Conservation (phyloP, 768 basidiomycete genomes). For the Serendipita sp. region DNA sequence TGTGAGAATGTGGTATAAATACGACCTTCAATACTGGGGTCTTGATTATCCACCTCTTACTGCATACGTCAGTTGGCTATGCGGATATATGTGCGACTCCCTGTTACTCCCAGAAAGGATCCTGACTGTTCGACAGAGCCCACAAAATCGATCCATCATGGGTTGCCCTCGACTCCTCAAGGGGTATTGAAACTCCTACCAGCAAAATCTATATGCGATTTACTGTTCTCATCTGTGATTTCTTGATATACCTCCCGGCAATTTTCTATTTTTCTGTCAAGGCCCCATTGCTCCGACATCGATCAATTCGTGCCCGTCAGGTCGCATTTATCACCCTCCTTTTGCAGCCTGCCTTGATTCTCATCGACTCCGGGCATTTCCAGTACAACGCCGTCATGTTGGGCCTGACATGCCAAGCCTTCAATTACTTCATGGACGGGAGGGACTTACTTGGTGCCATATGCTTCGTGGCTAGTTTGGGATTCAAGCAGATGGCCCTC, state of each 20-base stretch:
- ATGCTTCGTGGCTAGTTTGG: constrained; percentile 67
- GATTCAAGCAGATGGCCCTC: constrained; percentile 93
- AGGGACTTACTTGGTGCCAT: constrained; percentile 63
- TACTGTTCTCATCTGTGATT: constrained; percentile 55
- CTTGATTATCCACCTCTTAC: constrained; percentile 91
- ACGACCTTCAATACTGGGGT: constrained; percentile 85
- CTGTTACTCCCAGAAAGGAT: background rate
- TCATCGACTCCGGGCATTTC: constrained; percentile 88
- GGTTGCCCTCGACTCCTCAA: constrained; percentile 55
- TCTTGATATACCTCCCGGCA: constrained; percentile 60
- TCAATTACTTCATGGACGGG: constrained; percentile 53
- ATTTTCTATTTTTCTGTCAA: constrained; percentile 45
- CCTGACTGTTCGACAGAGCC: constrained; percentile 25
- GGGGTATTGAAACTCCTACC: constrained; percentile 50
- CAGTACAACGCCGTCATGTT: constrained; percentile 95
- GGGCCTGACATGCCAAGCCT: constrained; percentile 52
- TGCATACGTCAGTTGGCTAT: constrained; percentile 76
- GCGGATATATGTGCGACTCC: constrained; percentile 50
- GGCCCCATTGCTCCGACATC: constrained; percentile 39
- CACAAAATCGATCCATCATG: constrained; percentile 38
- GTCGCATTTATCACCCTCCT: constrained; percentile 54
- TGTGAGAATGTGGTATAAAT: constrained; percentile 64
- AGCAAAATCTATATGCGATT: constrained; percentile 69
- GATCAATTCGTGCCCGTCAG: constrained; percentile 68
- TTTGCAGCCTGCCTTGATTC: constrained; percentile 66